Evolutionary conservation across 805 yeast species (phyloP), one percentile per base, ranked within the genome.

Genomic region (Candida ortonii): DNA sequence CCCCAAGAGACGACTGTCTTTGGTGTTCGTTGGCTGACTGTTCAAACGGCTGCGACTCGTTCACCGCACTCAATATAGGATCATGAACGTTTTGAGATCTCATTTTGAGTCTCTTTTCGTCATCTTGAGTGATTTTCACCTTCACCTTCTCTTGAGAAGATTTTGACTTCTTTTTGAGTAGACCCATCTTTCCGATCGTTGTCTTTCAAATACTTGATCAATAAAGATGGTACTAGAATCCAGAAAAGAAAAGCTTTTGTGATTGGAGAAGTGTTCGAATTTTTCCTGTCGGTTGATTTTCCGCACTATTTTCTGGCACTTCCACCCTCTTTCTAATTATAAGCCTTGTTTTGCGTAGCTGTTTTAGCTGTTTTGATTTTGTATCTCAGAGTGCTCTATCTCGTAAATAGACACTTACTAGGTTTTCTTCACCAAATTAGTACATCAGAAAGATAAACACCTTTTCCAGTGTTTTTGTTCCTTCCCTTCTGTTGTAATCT

Each of bases 41-140:
- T 62, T 93, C 96, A 57, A 86, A 93, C 7, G 98, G 98, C 67
- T 93, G 97, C 7, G 83, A 90, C 61, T 90, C 97, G 55, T 84
- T 88, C 28, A 93, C 94, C 3, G 98, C 98, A 22, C 82, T 73
- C 43, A 93, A 66, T 40, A 93, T 80, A n/a, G 96, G 97, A 63
- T 88, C 97, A 48, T 83, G 86, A 20, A 82, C 78, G 36, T 82
- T 75, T 25, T 78, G 79, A 1, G 87, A 71, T 49, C 84, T 74
- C 50, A 76, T 68, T 52, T 82, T 81, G 50, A 76, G 71, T 41
- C 76, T 64, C 30, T 66, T 67, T 22, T 67, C 70, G 45, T 77
- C 82, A 13, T 65, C 74, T 33, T 67, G 65, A 7, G 78, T 68
- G 36, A 76, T 52, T 44, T 69, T 68, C 17, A 61, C 57, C 16